Evolutionary conservation across 2,329 filamentous ascomycete species (phyloP).

Genomic region (Exophiala xenobiotica): DNA sequence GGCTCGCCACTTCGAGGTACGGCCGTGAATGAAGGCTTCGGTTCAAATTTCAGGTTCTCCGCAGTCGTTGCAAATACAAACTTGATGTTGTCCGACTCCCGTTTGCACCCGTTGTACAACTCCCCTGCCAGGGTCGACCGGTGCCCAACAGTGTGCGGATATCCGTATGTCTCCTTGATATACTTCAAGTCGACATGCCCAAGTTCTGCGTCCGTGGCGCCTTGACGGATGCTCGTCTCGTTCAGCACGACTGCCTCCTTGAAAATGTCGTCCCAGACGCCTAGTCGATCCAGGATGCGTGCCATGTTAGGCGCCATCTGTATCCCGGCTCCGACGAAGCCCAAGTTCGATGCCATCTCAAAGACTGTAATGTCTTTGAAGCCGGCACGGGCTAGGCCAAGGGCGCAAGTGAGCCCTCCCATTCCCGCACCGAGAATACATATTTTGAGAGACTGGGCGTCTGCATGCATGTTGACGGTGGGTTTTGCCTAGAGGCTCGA

Average conservation of each 20-base stretch:
- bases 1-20: constrained; percentile 57
- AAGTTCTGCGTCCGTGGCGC: constrained; percentile 66
- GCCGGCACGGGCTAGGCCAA: constrained; percentile 72
- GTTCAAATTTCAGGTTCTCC: constrained; percentile 57
- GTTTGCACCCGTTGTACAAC: constrained; percentile 69
- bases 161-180: constrained; percentile 66
- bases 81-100: constrained; percentile 57
- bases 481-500: background rate
- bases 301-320: constrained; percentile 82
- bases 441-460: constrained; percentile 37
- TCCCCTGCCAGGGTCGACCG: constrained; percentile 68
- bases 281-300: constrained; percentile 69
- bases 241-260: constrained; percentile 68
- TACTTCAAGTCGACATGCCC: constrained; percentile 68
- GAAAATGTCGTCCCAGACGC: constrained; percentile 70
- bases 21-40: constrained; percentile 60
- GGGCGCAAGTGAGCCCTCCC: constrained; percentile 71
- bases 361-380: constrained; percentile 73
- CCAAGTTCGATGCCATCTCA: constrained; percentile 69
- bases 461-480: constrained; percentile 16
- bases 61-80: constrained; percentile 67
- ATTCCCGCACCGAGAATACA: constrained; percentile 57
- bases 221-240: constrained; percentile 72
- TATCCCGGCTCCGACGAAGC: constrained; percentile 82
- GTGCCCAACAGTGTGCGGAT: constrained; percentile 78